Base-by-base conservation (phyloP, 805 yeast genomes). In the Yarrowia hollandica region DNA sequence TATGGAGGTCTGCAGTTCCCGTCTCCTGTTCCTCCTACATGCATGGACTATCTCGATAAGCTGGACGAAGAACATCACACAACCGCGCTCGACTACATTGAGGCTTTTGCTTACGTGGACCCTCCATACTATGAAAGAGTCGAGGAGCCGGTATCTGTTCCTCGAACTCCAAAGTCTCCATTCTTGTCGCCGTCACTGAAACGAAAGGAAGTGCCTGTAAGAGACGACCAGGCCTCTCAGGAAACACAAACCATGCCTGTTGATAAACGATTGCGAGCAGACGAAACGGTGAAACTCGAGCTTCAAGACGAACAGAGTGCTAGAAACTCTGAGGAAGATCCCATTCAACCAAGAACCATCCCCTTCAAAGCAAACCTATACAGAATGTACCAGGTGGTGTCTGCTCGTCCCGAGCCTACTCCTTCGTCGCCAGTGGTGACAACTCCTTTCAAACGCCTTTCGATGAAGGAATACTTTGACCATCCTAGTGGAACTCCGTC, bases 1-100 rank as follows among this genome's bases (percentile, higher is more conserved):
- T 52, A 52, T 14, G 58, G 58, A 19, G 58, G 58, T 28, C n/a
- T 52, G 5, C 58, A 52, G 35, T 52, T 52, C 12, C 58, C 58
- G 1, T 25, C 31, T 18, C 58, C 58, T 23, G 58, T 52, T 2
- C 58, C 58, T 18, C 44, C 58, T 14, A 52, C 58, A 7, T 52
- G 58, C 35, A 23, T 52, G 33, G 58, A 37, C 44, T 52, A 35
- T 18, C 35, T 37, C 10, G 35, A 25, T 10, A 52, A 25, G 5
- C 25, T 52, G 26, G 42, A 35, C 38, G 58, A 52, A 1, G 42
- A 26, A 11, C 58, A 52, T 9, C 58, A 26, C 19, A 18, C 58
- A 8, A 35, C 28, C 18, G 58, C 58, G 12, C 23, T 52, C 19
- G 44, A 52, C 21, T 52, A 35, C 58, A 52, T 52, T 35, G 42